Conservation (phyloP, 1,139 yeast species). For the Eremothecium cymbalariae region DNA sequence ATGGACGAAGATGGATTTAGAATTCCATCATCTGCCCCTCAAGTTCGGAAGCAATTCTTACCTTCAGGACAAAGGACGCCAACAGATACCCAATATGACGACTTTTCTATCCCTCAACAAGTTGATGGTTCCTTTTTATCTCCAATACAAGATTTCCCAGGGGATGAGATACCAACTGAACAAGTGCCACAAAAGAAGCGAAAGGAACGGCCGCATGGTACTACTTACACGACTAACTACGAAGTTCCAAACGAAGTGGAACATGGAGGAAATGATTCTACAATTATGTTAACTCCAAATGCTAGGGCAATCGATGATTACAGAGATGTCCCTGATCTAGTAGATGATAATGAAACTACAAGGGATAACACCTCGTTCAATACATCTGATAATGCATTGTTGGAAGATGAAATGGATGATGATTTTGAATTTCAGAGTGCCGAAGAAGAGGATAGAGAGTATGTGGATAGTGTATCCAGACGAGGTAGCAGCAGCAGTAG, state of each 20-base stretch:
- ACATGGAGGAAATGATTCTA: constrained; percentile 1
- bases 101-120: too few species aligned
- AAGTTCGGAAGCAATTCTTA: constrained; percentile 2
- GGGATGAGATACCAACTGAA: too few species aligned
- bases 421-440: constrained; percentile 20
- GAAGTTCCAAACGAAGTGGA: constrained; percentile 3
- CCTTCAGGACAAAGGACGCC: neutral
- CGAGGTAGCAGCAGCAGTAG: constrained; percentile 7
- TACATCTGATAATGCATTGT: constrained; percentile 28
- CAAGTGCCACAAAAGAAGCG: too few species aligned
- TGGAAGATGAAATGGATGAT: constrained; percentile 25
- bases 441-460: constrained; percentile 24
- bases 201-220: neutral
- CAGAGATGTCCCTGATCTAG: constrained; percentile 26
- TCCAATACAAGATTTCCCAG: too few species aligned
- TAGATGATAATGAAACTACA: constrained; percentile 28
- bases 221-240: constrained; percentile 2
- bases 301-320: constrained; percentile 11
- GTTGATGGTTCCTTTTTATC: too few species aligned
- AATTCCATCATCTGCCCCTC: constrained; percentile 9
- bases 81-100: neutral
- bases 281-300: constrained; percentile 19
- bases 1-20: constrained; percentile 8
- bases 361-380: constrained; percentile 25
- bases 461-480: constrained; percentile 17